Evolutionary conservation across 306 rosid species (phyloP), one percentile per base, ranked within the genome.

Genomic region (Leucaena leucocephala): DNA sequence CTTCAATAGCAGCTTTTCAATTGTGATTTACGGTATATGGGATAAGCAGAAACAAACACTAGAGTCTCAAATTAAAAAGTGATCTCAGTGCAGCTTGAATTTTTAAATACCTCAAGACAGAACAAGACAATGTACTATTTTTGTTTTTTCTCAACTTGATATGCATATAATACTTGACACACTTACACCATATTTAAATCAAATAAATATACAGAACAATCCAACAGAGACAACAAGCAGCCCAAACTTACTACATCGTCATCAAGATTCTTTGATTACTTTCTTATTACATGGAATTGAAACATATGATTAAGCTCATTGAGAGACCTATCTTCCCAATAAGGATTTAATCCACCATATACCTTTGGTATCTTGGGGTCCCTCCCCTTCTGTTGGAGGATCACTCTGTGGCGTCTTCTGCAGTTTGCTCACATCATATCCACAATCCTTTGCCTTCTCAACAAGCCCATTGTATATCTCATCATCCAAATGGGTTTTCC

Each of bases 371-470:
- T 92, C 97, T 73, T 68, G 46, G 9, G 93, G 93, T 6, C 91
- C 93, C 87, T 88, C 84, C 12, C 78, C 87, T 50, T 85, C 86
- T 2, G 98, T 94, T 19, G 96, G 97, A 85, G 87, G 33, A 19
- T 85, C 88, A 69, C 74, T 86, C 69, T 95, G 99, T 54, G 89
- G 92, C 38, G 99, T 95, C 87, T 85, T 95, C 86, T 81, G 90
- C 40, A 95, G 91, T 64, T 88, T 93, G 96, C 88, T 90, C 72
- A 90, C 91, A 76, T 95, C 99, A 84, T 92, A 95, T 0, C 92
- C 99, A 64, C 75, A 85, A 0, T 84, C 87, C 82, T 2, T 79
- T 6, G 97, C 99, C 36, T 13, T 91, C 82, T 88, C 9, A 57
- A 93, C 83, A 68, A 95, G 96, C 77, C 67, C 44, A 42, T 90